Evolutionary conservation across 179 eudicot genomes (phyloP).

Genomic region (Silene noctiflora): DNA sequence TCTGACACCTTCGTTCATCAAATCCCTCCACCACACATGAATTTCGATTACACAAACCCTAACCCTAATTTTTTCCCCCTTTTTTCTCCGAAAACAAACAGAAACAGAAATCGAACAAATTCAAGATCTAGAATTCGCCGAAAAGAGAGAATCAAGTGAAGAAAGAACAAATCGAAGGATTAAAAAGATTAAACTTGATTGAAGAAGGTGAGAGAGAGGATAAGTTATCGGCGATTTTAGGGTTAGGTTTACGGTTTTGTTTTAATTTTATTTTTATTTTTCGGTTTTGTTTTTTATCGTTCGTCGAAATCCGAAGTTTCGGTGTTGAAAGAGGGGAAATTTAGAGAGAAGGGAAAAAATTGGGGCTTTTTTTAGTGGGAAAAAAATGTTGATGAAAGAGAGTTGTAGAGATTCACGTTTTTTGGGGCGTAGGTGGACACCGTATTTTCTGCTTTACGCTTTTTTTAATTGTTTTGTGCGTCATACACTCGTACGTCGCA

Average conservation of each 20-base stretch:
- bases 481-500: neutral
- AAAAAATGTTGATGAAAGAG: slow-evolving; percentile 26
- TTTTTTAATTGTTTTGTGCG: neutral
- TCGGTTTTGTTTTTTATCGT: slow-evolving; percentile 13
- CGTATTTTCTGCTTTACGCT: slow-evolving; percentile 14
- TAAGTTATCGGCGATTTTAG: slow-evolving; percentile 26
- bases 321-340: slow-evolving; percentile 24
- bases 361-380: neutral
- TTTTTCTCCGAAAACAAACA: neutral
- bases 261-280: neutral
- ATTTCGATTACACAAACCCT: slow-evolving; percentile 50
- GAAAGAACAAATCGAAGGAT: neutral
- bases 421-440: slow-evolving; percentile 28
- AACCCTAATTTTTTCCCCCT: slow-evolving; percentile 28
- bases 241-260: slow-evolving; percentile 33
- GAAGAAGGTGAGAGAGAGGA: slow-evolving; percentile 7
- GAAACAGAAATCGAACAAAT: neutral
- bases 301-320: slow-evolving; percentile 33
- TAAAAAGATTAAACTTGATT: neutral
- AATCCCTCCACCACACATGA: slow-evolving; percentile 40
- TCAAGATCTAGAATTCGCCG: neutral
- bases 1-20: slow-evolving; percentile 61
- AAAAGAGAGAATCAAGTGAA: neutral
- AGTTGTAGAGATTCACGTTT: slow-evolving; percentile 35
- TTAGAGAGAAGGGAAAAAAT: slow-evolving; percentile 22